Conservation (phyloP, 164 flowering plant genomes). For the Tetracentron sinense region DNA sequence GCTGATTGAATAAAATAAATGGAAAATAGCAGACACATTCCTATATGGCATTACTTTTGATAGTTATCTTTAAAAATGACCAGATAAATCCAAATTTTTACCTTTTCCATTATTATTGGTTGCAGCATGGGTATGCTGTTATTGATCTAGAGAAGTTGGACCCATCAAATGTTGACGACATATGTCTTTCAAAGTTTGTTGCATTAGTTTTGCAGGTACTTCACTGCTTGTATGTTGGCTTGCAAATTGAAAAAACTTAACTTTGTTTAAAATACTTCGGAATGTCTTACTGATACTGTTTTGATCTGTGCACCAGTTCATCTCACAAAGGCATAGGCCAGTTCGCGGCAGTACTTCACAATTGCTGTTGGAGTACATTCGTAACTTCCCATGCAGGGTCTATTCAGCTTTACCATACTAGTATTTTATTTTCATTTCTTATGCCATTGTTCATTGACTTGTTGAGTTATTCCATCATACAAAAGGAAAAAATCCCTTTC, state of each 20-base stretch:
- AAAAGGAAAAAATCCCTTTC: not conserved
- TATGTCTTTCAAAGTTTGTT: slow-evolving; percentile 62
- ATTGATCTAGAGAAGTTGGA: slow-evolving; percentile 58
- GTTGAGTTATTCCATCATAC: not conserved
- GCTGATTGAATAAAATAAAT: not conserved
- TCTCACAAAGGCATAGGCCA: slow-evolving; percentile 83
- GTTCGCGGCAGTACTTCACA: slow-evolving; percentile 67
- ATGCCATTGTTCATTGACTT: not conserved
- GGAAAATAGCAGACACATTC: no score
- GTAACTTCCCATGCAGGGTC: slow-evolving; percentile 84
- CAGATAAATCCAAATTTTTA: slow-evolving; percentile 1
- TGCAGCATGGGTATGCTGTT: slow-evolving; percentile 84
- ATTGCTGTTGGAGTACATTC: slow-evolving; percentile 58
- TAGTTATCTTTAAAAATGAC: not conserved
- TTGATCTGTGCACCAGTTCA: slow-evolving; percentile 42
- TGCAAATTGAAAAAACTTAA: no score
- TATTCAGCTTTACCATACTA: slow-evolving; percentile 15
- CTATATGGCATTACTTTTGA: not conserved
- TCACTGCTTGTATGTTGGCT: not conserved
- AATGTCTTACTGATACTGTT: slow-evolving; percentile 8
- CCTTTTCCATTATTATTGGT: slow-evolving; percentile 1
- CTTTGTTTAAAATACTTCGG: not conserved
- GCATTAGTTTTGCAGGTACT: slow-evolving; percentile 72
- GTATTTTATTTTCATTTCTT: slow-evolving; percentile 12
- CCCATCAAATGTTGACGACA: slow-evolving; percentile 48